phyloP scores from a whole-genome alignment of 257 asterid genomes.

The Eustoma russellianum region DNA sequence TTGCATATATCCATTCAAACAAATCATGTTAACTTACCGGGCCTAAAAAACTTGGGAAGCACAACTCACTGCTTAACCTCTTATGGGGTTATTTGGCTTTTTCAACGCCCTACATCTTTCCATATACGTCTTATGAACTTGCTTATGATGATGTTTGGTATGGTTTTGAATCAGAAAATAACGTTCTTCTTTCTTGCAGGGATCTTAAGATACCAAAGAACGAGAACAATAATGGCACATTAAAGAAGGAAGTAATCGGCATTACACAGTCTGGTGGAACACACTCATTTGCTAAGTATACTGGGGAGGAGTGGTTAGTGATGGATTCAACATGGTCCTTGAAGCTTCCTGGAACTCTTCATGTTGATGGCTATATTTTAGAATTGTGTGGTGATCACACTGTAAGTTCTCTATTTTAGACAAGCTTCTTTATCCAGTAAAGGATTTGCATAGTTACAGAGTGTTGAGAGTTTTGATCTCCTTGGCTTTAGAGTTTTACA shows the following conservation, averaged over 20 bases:
- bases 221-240: slow-evolving; percentile 19
- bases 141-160: too few species aligned
- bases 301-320: slow-evolving; percentile 55
- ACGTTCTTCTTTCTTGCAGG: slow-evolving; percentile 26
- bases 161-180: too few species aligned
- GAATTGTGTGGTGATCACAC: slow-evolving; percentile 58
- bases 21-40: too few species aligned
- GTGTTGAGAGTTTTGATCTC: too few species aligned
- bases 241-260: slow-evolving; percentile 49
- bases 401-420: slow-evolving; percentile 37
- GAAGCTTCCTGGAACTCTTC: slow-evolving; percentile 31
- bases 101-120: too few species aligned
- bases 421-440: background rate
- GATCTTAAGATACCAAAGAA: slow-evolving; percentile 42
- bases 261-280: slow-evolving; percentile 44
- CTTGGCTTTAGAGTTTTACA: too few species aligned
- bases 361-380: slow-evolving; percentile 53
- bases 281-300: slow-evolving; percentile 49
- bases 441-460: background rate
- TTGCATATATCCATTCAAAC: too few species aligned
- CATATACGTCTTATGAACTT: too few species aligned
- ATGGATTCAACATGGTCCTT: slow-evolving; percentile 68
- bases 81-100: too few species aligned
- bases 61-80: too few species aligned
- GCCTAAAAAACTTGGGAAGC: too few species aligned